Evolutionary conservation across 1,284 basidiomycete species (phyloP).

Genomic region (Hymenochaete sp.): DNA sequence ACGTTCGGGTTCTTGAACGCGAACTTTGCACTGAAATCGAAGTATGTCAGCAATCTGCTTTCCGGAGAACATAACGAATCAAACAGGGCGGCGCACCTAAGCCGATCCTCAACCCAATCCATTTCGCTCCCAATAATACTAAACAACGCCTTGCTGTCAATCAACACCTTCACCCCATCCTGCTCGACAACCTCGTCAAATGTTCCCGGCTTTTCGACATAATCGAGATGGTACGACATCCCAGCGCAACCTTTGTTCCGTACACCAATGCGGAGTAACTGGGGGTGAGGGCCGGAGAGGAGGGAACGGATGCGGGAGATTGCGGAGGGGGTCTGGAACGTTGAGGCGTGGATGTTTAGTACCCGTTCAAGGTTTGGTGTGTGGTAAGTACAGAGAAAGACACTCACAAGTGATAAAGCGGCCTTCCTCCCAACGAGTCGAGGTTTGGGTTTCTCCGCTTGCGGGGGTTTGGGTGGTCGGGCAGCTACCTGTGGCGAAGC

Average conservation of each 20-base stretch:
- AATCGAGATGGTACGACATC: constrained; percentile 95
- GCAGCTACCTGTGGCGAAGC: constrained; percentile 63
- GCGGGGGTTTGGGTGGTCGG: constrained; percentile 59
- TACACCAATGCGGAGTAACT: constrained; percentile 91
- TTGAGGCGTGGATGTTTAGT: constrained; percentile 12
- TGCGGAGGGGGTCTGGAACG: constrained; percentile 69
- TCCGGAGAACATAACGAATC: not conserved
- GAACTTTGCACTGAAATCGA: constrained; percentile 67
- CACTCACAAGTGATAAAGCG: constrained; percentile 72
- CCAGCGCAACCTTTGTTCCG: constrained; percentile 99
- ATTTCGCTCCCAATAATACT: constrained; percentile 98
- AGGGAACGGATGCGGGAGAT: constrained; percentile 66
- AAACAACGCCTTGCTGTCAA: constrained; percentile 96
- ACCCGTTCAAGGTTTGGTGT: constrained; percentile 1
- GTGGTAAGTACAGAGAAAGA: constrained; percentile 4
- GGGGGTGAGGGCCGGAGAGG: constrained; percentile 73
- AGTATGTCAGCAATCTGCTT: not conserved
- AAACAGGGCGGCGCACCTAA: constrained; percentile 52
- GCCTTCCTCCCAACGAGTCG: constrained; percentile 71
- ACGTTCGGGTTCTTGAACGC: constrained; percentile 87
- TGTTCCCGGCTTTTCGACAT: constrained; percentile 82
- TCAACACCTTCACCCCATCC: constrained; percentile 87
- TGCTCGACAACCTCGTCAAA: constrained; percentile 99
- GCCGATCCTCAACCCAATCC: constrained; percentile 93
- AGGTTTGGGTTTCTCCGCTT: constrained; percentile 53